phyloP scores from a whole-genome alignment of 2,329 filamentous ascomycete genomes.

The Sclerotinia trifoliorum region DNA sequence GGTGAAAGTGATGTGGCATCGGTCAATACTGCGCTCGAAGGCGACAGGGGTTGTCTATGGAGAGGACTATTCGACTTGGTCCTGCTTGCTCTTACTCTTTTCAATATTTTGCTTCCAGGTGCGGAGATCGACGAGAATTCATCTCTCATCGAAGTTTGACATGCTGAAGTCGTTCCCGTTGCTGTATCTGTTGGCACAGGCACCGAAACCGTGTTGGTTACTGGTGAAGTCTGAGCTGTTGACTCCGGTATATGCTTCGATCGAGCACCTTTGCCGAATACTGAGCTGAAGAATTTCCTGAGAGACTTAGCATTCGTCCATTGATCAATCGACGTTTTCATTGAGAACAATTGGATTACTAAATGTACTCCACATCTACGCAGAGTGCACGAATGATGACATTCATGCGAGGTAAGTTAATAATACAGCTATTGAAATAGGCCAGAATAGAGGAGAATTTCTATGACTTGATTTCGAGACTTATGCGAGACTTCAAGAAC shows the following conservation, averaged over 20 bases:
- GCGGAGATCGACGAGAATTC: neutral
- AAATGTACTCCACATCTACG: neutral
- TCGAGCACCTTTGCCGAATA: neutral
- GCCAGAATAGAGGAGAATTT: neutral
- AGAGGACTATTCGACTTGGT: neutral
- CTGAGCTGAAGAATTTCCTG: neutral
- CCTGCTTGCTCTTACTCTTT: neutral
- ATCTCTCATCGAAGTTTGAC: neutral
- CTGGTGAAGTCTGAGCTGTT: neutral
- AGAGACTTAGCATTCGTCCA: conserved; percentile 6
- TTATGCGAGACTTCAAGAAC: neutral
- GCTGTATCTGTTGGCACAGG: neutral
- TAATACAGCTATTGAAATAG: neutral
- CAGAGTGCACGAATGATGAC: neutral
- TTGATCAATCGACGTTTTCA: neutral
- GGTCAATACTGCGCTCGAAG: neutral
- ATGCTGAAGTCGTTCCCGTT: neutral
- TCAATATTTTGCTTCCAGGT: neutral
- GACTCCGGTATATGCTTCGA: neutral
- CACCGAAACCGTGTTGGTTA: neutral
- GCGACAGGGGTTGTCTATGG: neutral
- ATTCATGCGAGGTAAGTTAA: neutral
- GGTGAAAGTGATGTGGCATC: neutral
- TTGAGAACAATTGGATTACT: neutral
- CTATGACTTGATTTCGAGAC: neutral